These are phyloP conservation scores for Alternaria longipes DNA, from an alignment of 2,329 filamentous ascomycete genomes.

Conservation along the genomic window DNA sequence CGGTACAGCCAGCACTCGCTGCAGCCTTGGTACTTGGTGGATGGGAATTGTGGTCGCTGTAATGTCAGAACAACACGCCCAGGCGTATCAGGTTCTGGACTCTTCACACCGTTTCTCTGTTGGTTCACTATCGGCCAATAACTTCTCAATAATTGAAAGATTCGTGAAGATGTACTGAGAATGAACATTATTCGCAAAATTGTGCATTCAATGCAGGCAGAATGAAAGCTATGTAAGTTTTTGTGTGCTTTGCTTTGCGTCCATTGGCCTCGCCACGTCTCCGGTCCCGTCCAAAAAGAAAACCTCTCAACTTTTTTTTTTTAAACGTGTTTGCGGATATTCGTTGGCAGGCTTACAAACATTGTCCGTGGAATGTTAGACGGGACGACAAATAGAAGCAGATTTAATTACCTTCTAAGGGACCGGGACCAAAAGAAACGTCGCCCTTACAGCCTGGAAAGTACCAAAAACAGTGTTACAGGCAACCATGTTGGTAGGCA, in stretches of 20 bases:
- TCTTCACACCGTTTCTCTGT: background rate
- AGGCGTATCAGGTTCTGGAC: background rate
- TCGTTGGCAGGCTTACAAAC: background rate
- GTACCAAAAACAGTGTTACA: constrained; percentile 59
- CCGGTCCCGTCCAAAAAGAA: background rate
- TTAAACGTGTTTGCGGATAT: background rate
- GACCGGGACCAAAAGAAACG: constrained; percentile 46
- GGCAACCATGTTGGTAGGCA: constrained; percentile 47
- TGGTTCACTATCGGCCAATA: background rate
- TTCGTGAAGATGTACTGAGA: background rate
- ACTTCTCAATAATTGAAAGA: background rate
- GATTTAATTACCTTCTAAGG: constrained; percentile 25
- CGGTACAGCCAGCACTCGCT: background rate
- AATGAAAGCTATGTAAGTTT: background rate
- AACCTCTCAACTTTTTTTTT: background rate
- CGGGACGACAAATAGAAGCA: too few relatives aligned
- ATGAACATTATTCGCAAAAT: background rate
- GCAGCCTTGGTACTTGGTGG: background rate
- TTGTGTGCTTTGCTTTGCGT: background rate
- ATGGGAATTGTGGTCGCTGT: background rate
- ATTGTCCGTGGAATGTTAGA: background rate
- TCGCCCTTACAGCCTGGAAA: constrained; percentile 59
- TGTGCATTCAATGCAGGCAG: background rate
- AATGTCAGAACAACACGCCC: background rate
- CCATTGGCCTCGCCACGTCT: background rate